Evolutionary conservation across 1,284 basidiomycete genomes (phyloP).

Genomic region (Pseudozyma hubeiensis): DNA sequence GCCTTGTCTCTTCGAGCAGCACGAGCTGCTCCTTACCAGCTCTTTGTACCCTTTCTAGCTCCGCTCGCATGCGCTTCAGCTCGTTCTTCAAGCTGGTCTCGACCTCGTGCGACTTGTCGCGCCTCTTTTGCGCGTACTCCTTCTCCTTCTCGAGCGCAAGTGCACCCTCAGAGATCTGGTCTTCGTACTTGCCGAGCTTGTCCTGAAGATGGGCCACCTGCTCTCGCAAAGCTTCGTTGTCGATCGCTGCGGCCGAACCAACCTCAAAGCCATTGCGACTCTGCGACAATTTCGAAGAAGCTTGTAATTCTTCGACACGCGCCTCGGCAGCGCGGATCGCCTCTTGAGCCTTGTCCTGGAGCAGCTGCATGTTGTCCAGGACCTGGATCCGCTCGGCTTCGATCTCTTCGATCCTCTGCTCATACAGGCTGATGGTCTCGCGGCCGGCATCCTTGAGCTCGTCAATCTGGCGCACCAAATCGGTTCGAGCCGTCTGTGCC

Average conservation of each 20-base stretch:
- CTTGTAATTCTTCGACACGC: constrained; percentile 75
- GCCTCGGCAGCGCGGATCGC: constrained; percentile 78
- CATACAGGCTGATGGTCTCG: constrained; percentile 70
- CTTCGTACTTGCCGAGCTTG: constrained; percentile 81
- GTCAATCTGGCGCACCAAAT: constrained; percentile 74
- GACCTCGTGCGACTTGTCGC: constrained; percentile 75
- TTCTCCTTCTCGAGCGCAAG: constrained; percentile 78
- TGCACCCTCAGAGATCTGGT: constrained; percentile 83
- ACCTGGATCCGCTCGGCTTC: constrained; percentile 66
- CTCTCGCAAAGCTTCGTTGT: constrained; percentile 89
- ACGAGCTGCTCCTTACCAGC: constrained; percentile 51
- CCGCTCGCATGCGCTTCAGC: constrained; percentile 72
- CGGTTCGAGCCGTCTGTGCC: constrained; percentile 53
- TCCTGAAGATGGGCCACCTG: constrained; percentile 86
- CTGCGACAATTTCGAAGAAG: constrained; percentile 21
- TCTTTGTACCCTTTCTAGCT: constrained; percentile 72
- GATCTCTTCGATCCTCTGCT: constrained; percentile 46
- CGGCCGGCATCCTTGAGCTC: constrained; percentile 85
- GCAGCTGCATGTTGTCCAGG: constrained; percentile 49
- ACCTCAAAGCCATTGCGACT: constrained; percentile 17
- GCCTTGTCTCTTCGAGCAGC: constrained; percentile 73
- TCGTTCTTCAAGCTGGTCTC: constrained; percentile 72
- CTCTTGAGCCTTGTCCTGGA: constrained; percentile 80
- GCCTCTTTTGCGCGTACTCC: constrained; percentile 75
- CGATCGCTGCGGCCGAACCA: constrained; percentile 77